These are phyloP conservation scores for Claviceps maximensis DNA, from an alignment of 2,329 filamentous ascomycete genomes.

Conservation along the genomic window DNA sequence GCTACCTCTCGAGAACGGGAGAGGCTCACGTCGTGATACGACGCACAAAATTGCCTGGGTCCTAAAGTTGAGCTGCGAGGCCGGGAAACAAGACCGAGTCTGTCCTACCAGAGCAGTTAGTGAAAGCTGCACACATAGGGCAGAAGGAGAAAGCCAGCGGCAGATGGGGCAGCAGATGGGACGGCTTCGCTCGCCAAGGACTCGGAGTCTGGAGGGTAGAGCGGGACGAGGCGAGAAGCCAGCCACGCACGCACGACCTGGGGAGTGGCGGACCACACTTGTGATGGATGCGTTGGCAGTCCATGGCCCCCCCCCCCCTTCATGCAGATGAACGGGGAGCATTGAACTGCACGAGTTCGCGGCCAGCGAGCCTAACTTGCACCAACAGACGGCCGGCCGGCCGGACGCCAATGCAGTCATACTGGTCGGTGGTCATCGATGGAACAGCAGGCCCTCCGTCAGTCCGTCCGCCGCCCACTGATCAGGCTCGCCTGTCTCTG, in stretches of 20 bases:
- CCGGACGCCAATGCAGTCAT: conserved; percentile 8
- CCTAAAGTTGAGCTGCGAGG: conserved; percentile 10
- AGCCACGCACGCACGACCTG: conserved; percentile 7
- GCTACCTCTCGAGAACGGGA: not conserved
- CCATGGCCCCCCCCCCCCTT: conserved; percentile 10
- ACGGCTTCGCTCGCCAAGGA: not conserved
- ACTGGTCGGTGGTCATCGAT: conserved; percentile 6
- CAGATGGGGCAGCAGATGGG: not conserved
- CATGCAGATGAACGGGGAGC: conserved; percentile 40
- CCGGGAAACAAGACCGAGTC: conserved; percentile 11
- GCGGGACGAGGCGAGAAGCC: conserved; percentile 4
- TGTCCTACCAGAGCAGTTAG: conserved; percentile 25
- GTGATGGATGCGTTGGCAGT: conserved; percentile 27
- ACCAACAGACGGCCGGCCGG: conserved; percentile 1
- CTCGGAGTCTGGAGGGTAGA: not conserved
- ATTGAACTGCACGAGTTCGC: conserved; percentile 31
- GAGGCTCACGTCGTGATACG: conserved; percentile 1
- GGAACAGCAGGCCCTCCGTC: conserved; percentile 1
- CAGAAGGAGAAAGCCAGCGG: conserved; percentile 12
- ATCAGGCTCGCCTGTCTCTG: not conserved
- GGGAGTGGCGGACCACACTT: conserved; percentile 19
- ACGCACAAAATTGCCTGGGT: conserved; percentile 10
- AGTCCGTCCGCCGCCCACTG: not conserved
- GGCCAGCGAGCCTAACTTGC: conserved; percentile 9
- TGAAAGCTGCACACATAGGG: conserved; percentile 19